Percentiles rank a stretch among this genome's conserved stretches.
These are phyloP conservation scores for Yamadazyma atlantica DNA, from an alignment of 1,139 yeast genomes.

Conservation along the genomic window DNA sequence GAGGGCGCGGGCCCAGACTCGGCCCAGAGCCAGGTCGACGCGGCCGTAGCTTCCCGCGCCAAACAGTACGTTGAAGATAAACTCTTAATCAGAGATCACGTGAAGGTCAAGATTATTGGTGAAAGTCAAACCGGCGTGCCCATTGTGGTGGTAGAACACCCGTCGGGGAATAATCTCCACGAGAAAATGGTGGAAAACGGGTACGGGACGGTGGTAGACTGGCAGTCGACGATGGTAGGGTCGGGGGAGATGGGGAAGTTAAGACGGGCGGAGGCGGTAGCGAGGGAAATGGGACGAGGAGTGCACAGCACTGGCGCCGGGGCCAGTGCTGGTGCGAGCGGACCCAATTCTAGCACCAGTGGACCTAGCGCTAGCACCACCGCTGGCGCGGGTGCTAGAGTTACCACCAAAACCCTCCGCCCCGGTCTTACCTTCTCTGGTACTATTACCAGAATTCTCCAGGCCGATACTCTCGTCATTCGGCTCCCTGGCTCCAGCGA, in stretches of 20 bases:
- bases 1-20: too few relatives aligned
- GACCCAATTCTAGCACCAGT: too few relatives aligned
- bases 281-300: conserved; percentile 64
- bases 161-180: conserved; percentile 69
- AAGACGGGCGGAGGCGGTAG: conserved; percentile 66
- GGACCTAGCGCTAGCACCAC: too few relatives aligned
- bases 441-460: conserved; percentile 62
- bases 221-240: conserved; percentile 80
- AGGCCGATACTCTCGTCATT: conserved; percentile 67
- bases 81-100: conserved; percentile 53
- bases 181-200: conserved; percentile 69
- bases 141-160: conserved; percentile 62
- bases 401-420: conserved; percentile 26
- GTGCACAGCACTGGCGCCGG: conserved; percentile 54
- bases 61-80: conserved; percentile 67
- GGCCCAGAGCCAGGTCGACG: too few relatives aligned
- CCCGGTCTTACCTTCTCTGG: conserved; percentile 50
- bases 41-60: conserved; percentile 63
- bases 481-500: too few relatives aligned
- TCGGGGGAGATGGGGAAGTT: conserved; percentile 58
- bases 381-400: too few relatives aligned
- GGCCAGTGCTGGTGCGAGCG: too few relatives aligned
- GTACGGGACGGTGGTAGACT: conserved; percentile 72
- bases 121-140: conserved; percentile 64
- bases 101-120: conserved; percentile 60